Evolutionary conservation across 2,329 filamentous ascomycete species (phyloP), one percentile per base, ranked within the genome.

Genomic region (Ceratocystis huliohia): DNA sequence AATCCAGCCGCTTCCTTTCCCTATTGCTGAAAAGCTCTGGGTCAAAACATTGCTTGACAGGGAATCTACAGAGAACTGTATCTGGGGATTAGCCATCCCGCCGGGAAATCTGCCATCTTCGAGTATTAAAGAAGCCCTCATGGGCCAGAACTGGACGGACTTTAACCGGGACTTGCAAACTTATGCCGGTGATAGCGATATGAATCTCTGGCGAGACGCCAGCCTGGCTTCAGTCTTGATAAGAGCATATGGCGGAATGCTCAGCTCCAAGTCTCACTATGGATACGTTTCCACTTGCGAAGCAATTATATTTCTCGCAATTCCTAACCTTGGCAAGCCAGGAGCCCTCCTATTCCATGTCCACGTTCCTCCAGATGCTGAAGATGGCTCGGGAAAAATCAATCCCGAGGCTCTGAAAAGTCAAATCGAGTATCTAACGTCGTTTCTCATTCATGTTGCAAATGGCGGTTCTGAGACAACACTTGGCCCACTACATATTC

Each of bases 211-310:
- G 22, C 3, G 30, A 17, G 17, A 30, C 22, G 22, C 22, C 15
- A 15, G 15, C 15, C 17, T 57, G 7, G 22, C 22, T 30, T 57
- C 53, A 6, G 22, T 57, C 20, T 30, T 57, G 22, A 57, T 57
- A 13, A 57, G 30, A 5, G 53, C 53, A 6, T 28, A 30, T 17
- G 22, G 17, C 10, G 53, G 53, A 6, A 57, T 57, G 53, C 13
- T 28, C 25, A 30, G 5, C 15, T 28, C 53, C 7, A 57, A 30
- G 20, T 57, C 22, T 15, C 53, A 30, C 22, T 57, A 57, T 28
- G 53, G 53, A 57, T 57, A 57, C 25, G 30, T 57, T 57, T 22
- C 53, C 10, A 57, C 53, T 1, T 57, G 53, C 53, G 53, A 57
- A 22, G 53, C 25, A 57, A 28, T 57, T 20, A 57, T 57, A 3